phyloP scores from a whole-genome alignment of 192 early-diverging fungal species.

The Coemansia sp. region DNA sequence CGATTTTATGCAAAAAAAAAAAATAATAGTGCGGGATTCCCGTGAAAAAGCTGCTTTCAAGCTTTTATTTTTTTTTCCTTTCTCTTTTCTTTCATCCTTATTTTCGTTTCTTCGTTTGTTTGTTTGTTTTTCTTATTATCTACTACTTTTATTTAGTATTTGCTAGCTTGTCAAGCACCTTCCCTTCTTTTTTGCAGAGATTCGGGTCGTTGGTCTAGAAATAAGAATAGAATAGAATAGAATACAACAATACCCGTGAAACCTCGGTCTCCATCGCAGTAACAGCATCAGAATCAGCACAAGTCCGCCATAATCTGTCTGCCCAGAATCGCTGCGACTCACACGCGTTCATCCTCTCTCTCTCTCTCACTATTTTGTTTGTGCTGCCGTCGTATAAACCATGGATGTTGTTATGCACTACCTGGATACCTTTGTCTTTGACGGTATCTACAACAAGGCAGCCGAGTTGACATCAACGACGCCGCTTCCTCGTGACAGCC shows the following conservation, averaged over 20 bases:
- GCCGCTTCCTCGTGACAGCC: conserved; percentile 59
- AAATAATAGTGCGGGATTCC: too few species aligned
- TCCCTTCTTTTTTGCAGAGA: neutral
- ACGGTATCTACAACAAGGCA: conserved; percentile 60
- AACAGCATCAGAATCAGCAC: too few species aligned
- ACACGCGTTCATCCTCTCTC: too few species aligned
- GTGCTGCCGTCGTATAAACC: neutral
- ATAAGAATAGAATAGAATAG: neutral
- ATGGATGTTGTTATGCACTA: conserved; percentile 71
- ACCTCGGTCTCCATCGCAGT: too few species aligned
- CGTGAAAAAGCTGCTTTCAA: neutral
- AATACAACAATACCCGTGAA: too few species aligned
- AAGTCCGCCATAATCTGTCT: too few species aligned
- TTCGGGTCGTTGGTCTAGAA: neutral
- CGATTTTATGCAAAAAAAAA: neutral
- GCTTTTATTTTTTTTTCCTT: neutral
- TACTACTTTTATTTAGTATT: conserved; percentile 1
- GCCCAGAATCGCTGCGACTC: too few species aligned
- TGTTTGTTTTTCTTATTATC: neutral
- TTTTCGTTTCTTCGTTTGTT: neutral
- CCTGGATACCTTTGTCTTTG: conserved; percentile 65
- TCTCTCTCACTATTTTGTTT: too few species aligned
- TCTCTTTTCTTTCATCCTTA: neutral
- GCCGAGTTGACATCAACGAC: conserved; percentile 47
- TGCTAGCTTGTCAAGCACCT: neutral